Evolutionary conservation across 768 basidiomycete genomes (phyloP).

Genomic region (Dioszegia aurantiaca): DNA sequence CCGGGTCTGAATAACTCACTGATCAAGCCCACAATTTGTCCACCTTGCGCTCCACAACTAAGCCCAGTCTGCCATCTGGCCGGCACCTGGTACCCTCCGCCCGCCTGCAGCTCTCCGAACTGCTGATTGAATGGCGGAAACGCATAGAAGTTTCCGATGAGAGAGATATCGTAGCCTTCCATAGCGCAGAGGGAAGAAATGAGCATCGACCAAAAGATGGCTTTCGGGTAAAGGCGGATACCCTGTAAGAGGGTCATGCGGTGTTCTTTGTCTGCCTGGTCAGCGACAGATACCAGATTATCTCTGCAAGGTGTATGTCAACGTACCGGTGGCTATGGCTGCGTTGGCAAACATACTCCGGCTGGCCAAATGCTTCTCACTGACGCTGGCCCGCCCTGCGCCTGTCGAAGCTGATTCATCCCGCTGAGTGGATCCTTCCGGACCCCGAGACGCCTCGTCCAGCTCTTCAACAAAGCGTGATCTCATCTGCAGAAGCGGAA

Average conservation of each 20-base stretch:
- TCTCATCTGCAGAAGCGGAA: conserved; percentile 3
- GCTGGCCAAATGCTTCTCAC: background rate
- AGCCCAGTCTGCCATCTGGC: conserved; percentile 54
- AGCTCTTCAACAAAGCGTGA: conserved; percentile 1
- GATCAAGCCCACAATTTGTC: conserved; percentile 52
- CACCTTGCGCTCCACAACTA: conserved; percentile 51
- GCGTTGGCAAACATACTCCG: conserved; percentile 32
- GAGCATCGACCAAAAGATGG: conserved; percentile 49
- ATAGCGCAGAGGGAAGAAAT: conserved; percentile 44
- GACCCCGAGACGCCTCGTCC: background rate
- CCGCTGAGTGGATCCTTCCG: background rate
- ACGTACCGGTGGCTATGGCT: conserved; percentile 22
- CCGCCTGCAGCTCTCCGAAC: conserved; percentile 32
- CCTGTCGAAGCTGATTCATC: background rate
- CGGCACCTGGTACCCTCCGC: conserved; percentile 50
- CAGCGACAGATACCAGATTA: background rate
- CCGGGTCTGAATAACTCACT: conserved; percentile 17
- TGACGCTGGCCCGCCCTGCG: background rate
- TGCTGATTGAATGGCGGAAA: conserved; percentile 47
- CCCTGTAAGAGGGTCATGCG: conserved; percentile 50
- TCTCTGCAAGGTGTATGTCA: background rate
- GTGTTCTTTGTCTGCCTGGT: conserved; percentile 43
- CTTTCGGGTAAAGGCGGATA: conserved; percentile 51
- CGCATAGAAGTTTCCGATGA: conserved; percentile 45
- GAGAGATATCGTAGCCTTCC: conserved; percentile 48